Conservation (phyloP, 2,329 filamentous ascomycete genomes). For the Rhynchosporium agropyri region DNA sequence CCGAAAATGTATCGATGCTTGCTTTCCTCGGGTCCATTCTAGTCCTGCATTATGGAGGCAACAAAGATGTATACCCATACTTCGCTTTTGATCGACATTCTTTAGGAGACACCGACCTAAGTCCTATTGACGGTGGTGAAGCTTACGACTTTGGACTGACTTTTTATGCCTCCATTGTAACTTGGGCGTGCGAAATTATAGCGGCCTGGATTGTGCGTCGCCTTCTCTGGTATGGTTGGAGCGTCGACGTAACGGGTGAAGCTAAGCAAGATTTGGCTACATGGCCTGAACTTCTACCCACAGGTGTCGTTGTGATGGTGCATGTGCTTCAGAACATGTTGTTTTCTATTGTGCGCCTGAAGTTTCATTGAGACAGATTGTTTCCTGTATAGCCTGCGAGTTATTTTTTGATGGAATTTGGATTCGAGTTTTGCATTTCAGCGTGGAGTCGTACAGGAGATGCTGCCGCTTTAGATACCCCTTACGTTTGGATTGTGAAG, state of each 20-base stretch:
- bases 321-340: slow-evolving; percentile 74
- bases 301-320: slow-evolving; percentile 65
- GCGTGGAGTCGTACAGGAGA: slow-evolving; percentile 13
- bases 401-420: not conserved
- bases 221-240: slow-evolving; percentile 60
- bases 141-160: slow-evolving; percentile 65
- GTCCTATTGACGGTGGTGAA: slow-evolving; percentile 40
- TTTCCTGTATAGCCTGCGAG: slow-evolving; percentile 15
- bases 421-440: slow-evolving; percentile 15
- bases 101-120: slow-evolving; percentile 8
- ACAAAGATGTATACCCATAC: slow-evolving; percentile 70
- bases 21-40: slow-evolving; percentile 66
- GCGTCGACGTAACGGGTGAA: slow-evolving; percentile 64
- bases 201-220: slow-evolving; percentile 62
- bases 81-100: slow-evolving; percentile 60
- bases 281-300: slow-evolving; percentile 69
- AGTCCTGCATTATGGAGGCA: slow-evolving; percentile 67
- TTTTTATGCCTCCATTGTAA: slow-evolving; percentile 64
- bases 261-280: slow-evolving; percentile 65
- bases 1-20: slow-evolving; percentile 70
- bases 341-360: slow-evolving; percentile 67
- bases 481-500: slow-evolving; percentile 9
- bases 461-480: slow-evolving; percentile 15
- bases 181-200: slow-evolving; percentile 67
- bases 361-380: slow-evolving; percentile 48